Base-by-base conservation (phyloP, 352 stramenopile species). In the Nothophytophthora sp. region DNA sequence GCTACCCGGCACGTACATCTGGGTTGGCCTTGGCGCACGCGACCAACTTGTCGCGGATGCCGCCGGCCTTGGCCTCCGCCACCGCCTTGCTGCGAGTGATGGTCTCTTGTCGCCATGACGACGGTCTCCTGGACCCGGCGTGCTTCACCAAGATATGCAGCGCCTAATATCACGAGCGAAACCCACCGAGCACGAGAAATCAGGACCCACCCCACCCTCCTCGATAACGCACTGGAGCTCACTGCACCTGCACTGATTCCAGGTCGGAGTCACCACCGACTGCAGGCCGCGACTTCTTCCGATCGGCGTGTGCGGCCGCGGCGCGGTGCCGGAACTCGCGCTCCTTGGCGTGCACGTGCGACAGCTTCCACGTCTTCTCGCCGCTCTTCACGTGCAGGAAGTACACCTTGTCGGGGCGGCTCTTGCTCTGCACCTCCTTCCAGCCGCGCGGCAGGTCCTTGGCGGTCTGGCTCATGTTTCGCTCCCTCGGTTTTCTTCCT, bases 81-180 rank as follows among this genome's bases (percentile, higher is more conserved):
- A 96, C 85, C 16, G 82, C 81, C 50, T 96, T 96, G 58, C 78
- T 92, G 58, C 84, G 71, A 29, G 84, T 96, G 63, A 97, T 95
- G 24, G 58, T 75, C 43, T 95, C 82, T 62, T 96, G 84, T 51
- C 87, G 76, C 88, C 88, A 97, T 5, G 84, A 95, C 32, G 86
- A 92, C 40, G 86, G 85, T 28, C 81, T 75, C 24, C 86, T 74
- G 40, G 82, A 95, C 39, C 76, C 83, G 1, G 74, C 61, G 70
- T 97, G 88, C 62, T 97, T 96, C 36, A 95, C 82, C 42, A 97
- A 66, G 54, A 97, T 90, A 66, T 96, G 88, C 45, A 91, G 67
- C 47, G 80, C 80, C 61, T 90, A 52, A 11, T 11, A 30, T 6
- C 27, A 11, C 27, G 6, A 30, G 5, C 6, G 5, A 11, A 6